Base-by-base conservation (phyloP, 1,284 basidiomycete species). In the Cutaneotrichosporon sp. region DNA sequence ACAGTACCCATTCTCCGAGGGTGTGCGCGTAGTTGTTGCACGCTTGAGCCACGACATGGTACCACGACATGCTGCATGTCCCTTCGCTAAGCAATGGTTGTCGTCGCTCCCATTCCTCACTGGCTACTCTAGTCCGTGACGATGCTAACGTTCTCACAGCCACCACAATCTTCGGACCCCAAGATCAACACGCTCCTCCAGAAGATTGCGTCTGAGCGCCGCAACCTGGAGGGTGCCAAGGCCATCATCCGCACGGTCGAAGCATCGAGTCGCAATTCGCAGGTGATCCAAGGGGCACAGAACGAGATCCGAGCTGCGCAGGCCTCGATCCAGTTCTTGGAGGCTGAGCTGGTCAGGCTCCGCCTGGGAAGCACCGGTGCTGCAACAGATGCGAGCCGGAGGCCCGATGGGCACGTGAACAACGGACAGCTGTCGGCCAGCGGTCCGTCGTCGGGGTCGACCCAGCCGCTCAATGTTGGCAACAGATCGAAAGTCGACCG, bases 161-260 rank as follows among this genome's bases (percentile, higher is more conserved):
- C 66, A 9, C 36, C 55, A 38, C 57, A 60, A 34, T 58, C 66
- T 21, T 51, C 55, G 14, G 61, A 69, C 58, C 65, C 70, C 60
- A 76, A 75, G 63, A 73, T 79, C 61, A 72, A 71, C 60, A 74
- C 69, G 60, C 73, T 81, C 34, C 71, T 80, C 50, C 67, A 72
- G 61, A 80, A 76, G 16, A 75, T 81, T 58, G 72, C 73, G 56
- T 76, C 75, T 13, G 80, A 81, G 68, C 69, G 73, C 30, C 73
- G 78, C 22, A 81, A 81, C 65, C 70, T 81, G 40, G 77, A 80
- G 67, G 80, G 80, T 36, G 80, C 80, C 58, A 78, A 79, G 61
- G 80, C 80, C 4, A 77, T 80, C 55, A 78, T 80, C 66, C 72
- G 80, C 30, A 79, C 80, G 1, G 72, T 79, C 21, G 78, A 81